Conservation (phyloP, 2,329 filamentous ascomycete species). For the Ceratocystis harringtonii region DNA sequence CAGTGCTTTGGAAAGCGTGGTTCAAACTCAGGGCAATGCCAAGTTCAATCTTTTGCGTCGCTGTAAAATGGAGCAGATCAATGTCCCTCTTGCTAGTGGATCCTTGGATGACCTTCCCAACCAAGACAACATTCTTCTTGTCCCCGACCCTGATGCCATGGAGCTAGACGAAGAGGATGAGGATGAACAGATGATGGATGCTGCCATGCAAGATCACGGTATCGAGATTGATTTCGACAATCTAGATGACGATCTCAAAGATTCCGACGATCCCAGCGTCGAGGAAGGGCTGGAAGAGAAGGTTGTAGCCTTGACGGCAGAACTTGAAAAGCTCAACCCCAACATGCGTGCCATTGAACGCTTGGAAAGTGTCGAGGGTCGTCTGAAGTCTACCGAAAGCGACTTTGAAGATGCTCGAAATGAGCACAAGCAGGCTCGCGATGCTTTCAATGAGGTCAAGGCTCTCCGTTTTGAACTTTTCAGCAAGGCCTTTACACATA, state of each 20-base stretch:
- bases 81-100: slow-evolving; percentile 59
- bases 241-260: slow-evolving; percentile 68
- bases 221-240: slow-evolving; percentile 76
- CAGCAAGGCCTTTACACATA: slow-evolving; percentile 88
- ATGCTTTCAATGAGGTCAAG: slow-evolving; percentile 73
- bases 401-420: slow-evolving; percentile 78
- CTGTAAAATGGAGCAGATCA: slow-evolving; percentile 87
- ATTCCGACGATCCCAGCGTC: slow-evolving; percentile 53
- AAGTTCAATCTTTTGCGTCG: slow-evolving; percentile 74
- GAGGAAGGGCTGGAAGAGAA: slow-evolving; percentile 66
- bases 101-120: slow-evolving; percentile 79
- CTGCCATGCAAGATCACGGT: slow-evolving; percentile 72
- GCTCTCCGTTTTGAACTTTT: slow-evolving; percentile 76
- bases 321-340: slow-evolving; percentile 87
- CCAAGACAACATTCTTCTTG: slow-evolving; percentile 57
- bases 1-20: slow-evolving; percentile 62
- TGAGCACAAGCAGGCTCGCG: slow-evolving; percentile 57
- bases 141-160: slow-evolving; percentile 75
- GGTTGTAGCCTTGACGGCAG: slow-evolving; percentile 56
- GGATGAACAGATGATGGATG: slow-evolving; percentile 44
- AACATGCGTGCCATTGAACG: slow-evolving; percentile 94
- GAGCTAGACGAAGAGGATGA: slow-evolving; percentile 55
- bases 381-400: slow-evolving; percentile 69
- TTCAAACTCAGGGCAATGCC: slow-evolving; percentile 69
- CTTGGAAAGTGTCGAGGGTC: slow-evolving; percentile 67